A percentile compares a stretch with the other conserved stretches of the same genome.
Evolutionary conservation across 352 stramenopile genomes (phyloP).

Genomic region (Phytopythium boreale): DNA sequence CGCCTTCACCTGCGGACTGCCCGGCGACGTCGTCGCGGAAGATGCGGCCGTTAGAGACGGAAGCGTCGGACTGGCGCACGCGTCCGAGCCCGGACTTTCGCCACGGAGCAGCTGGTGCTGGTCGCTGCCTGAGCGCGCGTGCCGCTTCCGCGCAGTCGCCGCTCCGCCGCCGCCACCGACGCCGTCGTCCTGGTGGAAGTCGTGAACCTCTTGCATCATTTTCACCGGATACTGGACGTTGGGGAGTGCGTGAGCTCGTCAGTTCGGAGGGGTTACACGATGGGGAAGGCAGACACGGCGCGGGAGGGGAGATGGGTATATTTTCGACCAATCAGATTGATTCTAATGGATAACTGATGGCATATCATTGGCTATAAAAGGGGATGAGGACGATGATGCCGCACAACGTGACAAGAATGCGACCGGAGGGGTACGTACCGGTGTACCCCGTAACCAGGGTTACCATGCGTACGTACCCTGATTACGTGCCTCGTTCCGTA

Average conservation of each 20-base stretch:
- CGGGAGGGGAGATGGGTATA: not conserved
- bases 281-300: too few species aligned
- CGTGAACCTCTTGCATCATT: not conserved
- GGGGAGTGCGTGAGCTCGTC: not conserved
- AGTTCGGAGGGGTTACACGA: not conserved
- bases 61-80: not conserved
- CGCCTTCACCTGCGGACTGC: not conserved
- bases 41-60: not conserved
- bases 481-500: too few species aligned
- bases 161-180: not conserved
- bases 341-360: not conserved
- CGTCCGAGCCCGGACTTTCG: not conserved
- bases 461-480: too few species aligned
- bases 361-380: constrained; percentile 1
- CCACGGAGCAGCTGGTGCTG: not conserved
- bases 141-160: constrained; percentile 4
- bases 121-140: not conserved
- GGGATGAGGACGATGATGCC: not conserved
- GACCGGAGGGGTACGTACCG: not conserved
- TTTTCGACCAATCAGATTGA: not conserved
- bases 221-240: not conserved
- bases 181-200: not conserved
- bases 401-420: not conserved
- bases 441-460: too few species aligned
- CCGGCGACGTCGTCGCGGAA: not conserved